Conservation (phyloP, 2,329 filamentous ascomycete species). For the Sporothrix luriei region DNA sequence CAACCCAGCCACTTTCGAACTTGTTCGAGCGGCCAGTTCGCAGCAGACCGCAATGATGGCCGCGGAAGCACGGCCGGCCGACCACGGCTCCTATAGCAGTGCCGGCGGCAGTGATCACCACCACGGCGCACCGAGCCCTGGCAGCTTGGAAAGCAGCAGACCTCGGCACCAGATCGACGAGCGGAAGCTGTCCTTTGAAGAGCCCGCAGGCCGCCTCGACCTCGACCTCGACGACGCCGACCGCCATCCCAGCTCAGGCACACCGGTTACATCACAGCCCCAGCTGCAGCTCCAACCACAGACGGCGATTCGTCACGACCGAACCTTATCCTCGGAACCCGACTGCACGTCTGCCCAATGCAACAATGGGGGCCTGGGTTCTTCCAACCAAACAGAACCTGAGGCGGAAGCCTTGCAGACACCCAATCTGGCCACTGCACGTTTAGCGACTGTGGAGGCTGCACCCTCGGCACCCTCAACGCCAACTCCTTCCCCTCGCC, state of each 20-base stretch:
- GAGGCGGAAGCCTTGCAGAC: neutral
- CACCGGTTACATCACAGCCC: neutral
- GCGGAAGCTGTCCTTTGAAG: neutral
- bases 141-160: neutral
- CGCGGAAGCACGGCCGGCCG: conserved; percentile 28
- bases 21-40: conserved; percentile 21
- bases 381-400: neutral
- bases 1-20: conserved; percentile 26
- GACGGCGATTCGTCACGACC: neutral
- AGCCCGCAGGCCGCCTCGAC: conserved; percentile 23
- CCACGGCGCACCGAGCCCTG: neutral
- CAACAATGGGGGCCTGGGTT: neutral
- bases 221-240: conserved; percentile 14
- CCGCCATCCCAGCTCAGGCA: neutral
- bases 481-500: conserved; percentile 12
- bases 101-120: conserved; percentile 22
- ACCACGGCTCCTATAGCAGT: conserved; percentile 27
- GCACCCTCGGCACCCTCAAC: neutral
- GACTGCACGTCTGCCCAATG: conserved; percentile 13
- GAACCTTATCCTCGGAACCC: neutral
- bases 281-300: conserved; percentile 12
- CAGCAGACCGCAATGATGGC: conserved; percentile 33
- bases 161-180: neutral
- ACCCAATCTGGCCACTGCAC: neutral
- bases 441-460: neutral